Evolutionary conservation across 73 alveolate species (phyloP).

Genomic region (Paramecium biaurelia): DNA sequence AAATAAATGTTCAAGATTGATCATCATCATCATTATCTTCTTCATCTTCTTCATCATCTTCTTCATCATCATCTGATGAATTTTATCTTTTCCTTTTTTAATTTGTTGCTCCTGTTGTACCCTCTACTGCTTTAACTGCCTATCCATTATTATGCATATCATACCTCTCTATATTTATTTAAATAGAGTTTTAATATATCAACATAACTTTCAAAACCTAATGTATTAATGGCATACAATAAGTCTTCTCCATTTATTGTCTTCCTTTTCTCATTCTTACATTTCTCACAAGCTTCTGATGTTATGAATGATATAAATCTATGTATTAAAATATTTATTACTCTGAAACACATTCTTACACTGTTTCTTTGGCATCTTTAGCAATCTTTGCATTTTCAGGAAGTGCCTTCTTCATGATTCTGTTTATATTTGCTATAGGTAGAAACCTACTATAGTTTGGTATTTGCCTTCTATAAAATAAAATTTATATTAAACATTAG

Average conservation of each 20-base stretch:
- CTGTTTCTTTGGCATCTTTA: slow-evolving; percentile 97
- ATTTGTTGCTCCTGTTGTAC: not conserved
- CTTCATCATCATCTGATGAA: slow-evolving; percentile 52
- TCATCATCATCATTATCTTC: slow-evolving; percentile 65
- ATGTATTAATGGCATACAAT: slow-evolving; percentile 86
- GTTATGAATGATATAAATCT: slow-evolving; percentile 69
- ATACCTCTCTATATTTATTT: slow-evolving; percentile 83
- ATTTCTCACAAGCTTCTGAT: slow-evolving; percentile 95
- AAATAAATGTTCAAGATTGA: not conserved
- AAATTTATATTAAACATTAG: not conserved
- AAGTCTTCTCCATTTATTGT: slow-evolving; percentile 98
- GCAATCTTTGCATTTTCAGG: slow-evolving; percentile 96
- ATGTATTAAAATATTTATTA: slow-evolving; percentile 75
- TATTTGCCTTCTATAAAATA: not conserved
- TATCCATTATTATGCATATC: not conserved
- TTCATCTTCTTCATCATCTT: slow-evolving; percentile 67
- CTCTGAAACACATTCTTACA: slow-evolving; percentile 97
- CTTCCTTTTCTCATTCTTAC: slow-evolving; percentile 93
- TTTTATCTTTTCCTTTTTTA: slow-evolving; percentile 37
- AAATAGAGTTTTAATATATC: slow-evolving; percentile 85
- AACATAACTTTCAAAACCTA: slow-evolving; percentile 95
- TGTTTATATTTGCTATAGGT: slow-evolving; percentile 96
- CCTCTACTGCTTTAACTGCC: slow-evolving; percentile 68
- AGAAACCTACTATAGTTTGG: slow-evolving; percentile 75
- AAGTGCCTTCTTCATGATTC: slow-evolving; percentile 96